phyloP scores from a whole-genome alignment of 164 flowering plant species.

The Brasenia schreberi region DNA sequence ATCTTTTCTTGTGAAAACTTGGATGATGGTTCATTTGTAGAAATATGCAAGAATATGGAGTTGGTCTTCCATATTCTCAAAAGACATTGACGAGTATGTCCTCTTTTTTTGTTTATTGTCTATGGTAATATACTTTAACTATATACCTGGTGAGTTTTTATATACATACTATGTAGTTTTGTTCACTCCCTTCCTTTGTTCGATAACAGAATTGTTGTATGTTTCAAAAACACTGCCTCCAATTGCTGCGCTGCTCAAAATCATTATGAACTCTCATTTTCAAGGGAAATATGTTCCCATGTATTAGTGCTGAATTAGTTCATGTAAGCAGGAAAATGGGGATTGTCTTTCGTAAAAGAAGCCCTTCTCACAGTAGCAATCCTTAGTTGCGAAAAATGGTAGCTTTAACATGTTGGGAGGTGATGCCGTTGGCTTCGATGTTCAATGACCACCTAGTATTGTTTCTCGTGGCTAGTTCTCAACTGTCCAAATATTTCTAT shows the following conservation, averaged over 20 bases:
- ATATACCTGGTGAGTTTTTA: too few species aligned
- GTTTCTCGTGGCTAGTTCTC: too few species aligned
- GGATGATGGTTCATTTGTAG: slow-evolving; percentile 18
- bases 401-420: too few species aligned
- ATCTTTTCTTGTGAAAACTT: slow-evolving; percentile 13
- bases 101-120: neutral
- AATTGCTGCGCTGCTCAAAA: neutral
- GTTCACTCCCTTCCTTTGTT: too few species aligned
- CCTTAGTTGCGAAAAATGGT: neutral
- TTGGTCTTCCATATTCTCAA: slow-evolving; percentile 47
- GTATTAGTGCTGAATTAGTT: neutral
- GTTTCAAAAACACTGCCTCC: too few species aligned
- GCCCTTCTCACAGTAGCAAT: slow-evolving; percentile 60
- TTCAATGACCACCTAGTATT: too few species aligned
- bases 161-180: too few species aligned
- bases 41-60: slow-evolving; percentile 36
- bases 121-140: too few species aligned
- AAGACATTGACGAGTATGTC: slow-evolving; percentile 34
- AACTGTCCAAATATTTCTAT: too few species aligned
- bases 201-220: too few species aligned
- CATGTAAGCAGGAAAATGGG: slow-evolving; percentile 31
- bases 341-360: slow-evolving; percentile 38
- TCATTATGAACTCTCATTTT: neutral
- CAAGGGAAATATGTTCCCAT: neutral
- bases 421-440: too few species aligned